Conservation (phyloP, 2,329 filamentous ascomycete genomes). For the Diaporthe sp. region DNA sequence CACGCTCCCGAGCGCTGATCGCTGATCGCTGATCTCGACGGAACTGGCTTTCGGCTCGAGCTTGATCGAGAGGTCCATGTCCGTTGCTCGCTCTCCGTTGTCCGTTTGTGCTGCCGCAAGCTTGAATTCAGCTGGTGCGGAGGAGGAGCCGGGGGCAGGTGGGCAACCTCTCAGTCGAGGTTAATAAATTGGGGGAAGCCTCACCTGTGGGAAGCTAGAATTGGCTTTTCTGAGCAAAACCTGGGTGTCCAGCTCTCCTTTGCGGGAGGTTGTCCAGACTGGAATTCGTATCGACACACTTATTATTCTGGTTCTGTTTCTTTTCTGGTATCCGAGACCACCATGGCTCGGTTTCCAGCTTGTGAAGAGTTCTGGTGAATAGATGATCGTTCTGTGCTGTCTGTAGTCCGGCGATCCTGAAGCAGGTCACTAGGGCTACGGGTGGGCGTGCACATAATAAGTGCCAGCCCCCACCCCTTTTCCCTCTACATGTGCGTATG, state of each 20-base stretch:
- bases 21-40: conserved; percentile 9
- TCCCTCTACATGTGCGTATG: background rate
- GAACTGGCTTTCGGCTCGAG: conserved; percentile 13
- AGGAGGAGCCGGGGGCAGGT: background rate
- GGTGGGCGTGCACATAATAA: background rate
- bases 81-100: background rate
- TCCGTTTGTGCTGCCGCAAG: background rate
- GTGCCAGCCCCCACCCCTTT: background rate
- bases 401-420: background rate
- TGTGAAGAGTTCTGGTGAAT: background rate
- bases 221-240: background rate
- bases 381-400: background rate
- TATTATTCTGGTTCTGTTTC: background rate
- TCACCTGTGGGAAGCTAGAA: background rate
- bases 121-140: background rate
- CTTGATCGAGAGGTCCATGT: conserved; percentile 14
- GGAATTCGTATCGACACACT: too few relatives aligned
- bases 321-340: background rate
- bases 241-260: background rate
- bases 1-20: background rate
- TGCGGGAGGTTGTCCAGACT: background rate
- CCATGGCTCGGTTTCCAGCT: background rate
- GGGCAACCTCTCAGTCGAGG: background rate
- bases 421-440: background rate
- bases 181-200: background rate